These are phyloP conservation scores for Lophiotrema nucula DNA, from an alignment of 495 filamentous ascomycete species.

Conservation along the genomic window DNA sequence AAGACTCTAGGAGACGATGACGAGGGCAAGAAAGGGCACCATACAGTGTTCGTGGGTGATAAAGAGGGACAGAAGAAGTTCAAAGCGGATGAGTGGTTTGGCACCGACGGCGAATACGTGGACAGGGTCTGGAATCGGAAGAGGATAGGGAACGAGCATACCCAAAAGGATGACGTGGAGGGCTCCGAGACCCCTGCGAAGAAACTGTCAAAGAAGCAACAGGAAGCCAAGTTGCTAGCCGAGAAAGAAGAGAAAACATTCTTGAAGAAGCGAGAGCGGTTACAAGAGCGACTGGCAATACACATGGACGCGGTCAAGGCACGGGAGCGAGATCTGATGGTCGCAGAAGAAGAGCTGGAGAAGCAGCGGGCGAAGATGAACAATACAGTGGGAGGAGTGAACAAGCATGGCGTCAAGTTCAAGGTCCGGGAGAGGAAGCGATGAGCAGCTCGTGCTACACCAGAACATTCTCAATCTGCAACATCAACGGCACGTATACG, in stretches of 20 bases:
- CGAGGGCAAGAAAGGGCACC: slow-evolving; percentile 39
- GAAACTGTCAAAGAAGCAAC: slow-evolving; percentile 39
- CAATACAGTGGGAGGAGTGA: slow-evolving; percentile 74
- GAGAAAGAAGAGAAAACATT: slow-evolving; percentile 48
- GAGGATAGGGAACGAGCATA: slow-evolving; percentile 42
- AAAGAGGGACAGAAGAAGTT: slow-evolving; percentile 52
- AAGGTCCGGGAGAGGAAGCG: slow-evolving; percentile 81
- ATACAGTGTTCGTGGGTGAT: slow-evolving; percentile 59
- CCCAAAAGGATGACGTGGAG: slow-evolving; percentile 39
- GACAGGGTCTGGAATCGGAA: slow-evolving; percentile 36
- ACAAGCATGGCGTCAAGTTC: slow-evolving; percentile 78
- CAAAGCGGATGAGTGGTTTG: slow-evolving; percentile 40
- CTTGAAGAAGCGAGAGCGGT: slow-evolving; percentile 52
- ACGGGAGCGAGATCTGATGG: slow-evolving; percentile 66
- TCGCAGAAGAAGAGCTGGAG: slow-evolving; percentile 75
- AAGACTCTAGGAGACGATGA: slow-evolving; percentile 37
- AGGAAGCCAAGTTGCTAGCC: slow-evolving; percentile 44
- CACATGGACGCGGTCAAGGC: slow-evolving; percentile 65
- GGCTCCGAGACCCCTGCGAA: slow-evolving; percentile 37
- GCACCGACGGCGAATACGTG: slow-evolving; percentile 37
- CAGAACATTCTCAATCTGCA: too few species aligned
- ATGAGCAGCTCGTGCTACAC: too few species aligned
- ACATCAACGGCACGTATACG: too few species aligned
- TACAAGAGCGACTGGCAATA: slow-evolving; percentile 48
- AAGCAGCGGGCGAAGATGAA: slow-evolving; percentile 76